phyloP scores from a whole-genome alignment of 2,329 filamentous ascomycete genomes.

The Periconia digitata region DNA sequence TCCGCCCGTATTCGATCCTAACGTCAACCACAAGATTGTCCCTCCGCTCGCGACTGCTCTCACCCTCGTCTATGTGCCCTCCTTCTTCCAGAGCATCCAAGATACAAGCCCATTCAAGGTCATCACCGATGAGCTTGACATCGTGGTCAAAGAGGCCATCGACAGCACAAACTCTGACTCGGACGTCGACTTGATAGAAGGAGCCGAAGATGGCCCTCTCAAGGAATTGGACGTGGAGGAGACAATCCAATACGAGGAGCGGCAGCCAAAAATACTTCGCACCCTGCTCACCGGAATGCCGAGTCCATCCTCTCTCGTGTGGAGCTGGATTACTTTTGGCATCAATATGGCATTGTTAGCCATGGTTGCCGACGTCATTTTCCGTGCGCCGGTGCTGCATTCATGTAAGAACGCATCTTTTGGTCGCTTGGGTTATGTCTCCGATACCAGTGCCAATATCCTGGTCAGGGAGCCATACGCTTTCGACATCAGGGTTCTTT shows the following conservation, averaged over 20 bases:
- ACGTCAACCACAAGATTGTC: slow-evolving; percentile 27
- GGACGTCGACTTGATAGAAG: slow-evolving; percentile 44
- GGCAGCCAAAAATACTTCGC: slow-evolving; percentile 58
- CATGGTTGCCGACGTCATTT: slow-evolving; percentile 76
- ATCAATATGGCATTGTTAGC: slow-evolving; percentile 71
- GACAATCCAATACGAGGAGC: slow-evolving; percentile 61
- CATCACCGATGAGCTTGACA: slow-evolving; percentile 61
- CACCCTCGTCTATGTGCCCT: slow-evolving; percentile 66
- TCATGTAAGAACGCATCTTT: slow-evolving; percentile 78
- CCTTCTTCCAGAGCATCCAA: slow-evolving; percentile 63
- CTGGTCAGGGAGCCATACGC: slow-evolving; percentile 82
- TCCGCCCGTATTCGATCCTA: neutral
- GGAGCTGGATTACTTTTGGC: slow-evolving; percentile 68
- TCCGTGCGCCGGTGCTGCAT: slow-evolving; percentile 70
- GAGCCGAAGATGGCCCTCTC: slow-evolving; percentile 34
- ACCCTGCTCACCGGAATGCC: slow-evolving; percentile 77
- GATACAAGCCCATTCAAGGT: slow-evolving; percentile 60
- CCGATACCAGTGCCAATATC: slow-evolving; percentile 74
- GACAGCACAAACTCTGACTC: slow-evolving; percentile 34
- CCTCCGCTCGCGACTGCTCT: slow-evolving; percentile 59
- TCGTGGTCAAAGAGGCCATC: slow-evolving; percentile 45
- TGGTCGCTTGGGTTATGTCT: slow-evolving; percentile 84
- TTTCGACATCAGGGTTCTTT: slow-evolving; percentile 57
- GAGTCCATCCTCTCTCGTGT: slow-evolving; percentile 65
- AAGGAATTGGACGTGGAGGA: slow-evolving; percentile 63